Conservation (phyloP, 805 yeast genomes). For the Debaryomyces castellii region DNA sequence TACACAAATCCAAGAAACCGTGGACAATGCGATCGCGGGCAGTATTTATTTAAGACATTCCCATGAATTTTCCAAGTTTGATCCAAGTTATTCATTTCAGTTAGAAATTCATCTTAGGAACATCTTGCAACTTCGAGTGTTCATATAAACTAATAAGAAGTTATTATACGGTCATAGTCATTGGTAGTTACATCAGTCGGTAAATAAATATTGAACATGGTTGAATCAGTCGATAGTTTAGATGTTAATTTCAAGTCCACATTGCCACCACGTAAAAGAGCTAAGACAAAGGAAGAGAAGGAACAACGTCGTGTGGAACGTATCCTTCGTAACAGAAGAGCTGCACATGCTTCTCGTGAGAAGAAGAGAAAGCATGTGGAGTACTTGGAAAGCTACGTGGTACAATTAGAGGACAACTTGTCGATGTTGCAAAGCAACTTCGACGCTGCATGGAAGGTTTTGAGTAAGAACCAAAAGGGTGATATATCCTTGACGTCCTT, state of each 20-base stretch:
- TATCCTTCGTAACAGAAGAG: constrained; percentile 88
- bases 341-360: constrained; percentile 97
- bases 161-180: neutral
- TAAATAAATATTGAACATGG: constrained; percentile 3
- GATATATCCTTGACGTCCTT: constrained; percentile 8
- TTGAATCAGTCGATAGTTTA: constrained; percentile 7
- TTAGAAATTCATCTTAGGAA: neutral
- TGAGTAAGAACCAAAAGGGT: constrained; percentile 10
- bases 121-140: neutral
- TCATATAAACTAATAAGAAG: neutral
- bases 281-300: constrained; percentile 94
- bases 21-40: neutral
- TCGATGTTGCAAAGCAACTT: constrained; percentile 23
- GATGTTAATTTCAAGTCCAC: constrained; percentile 37
- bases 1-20: neutral
- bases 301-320: constrained; percentile 95
- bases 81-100: neutral
- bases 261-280: constrained; percentile 93
- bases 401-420: constrained; percentile 39
- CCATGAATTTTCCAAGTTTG: neutral
- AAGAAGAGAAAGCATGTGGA: constrained; percentile 93
- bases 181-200: neutral
- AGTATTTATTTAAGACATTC: neutral
- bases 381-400: constrained; percentile 65
- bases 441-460: constrained; percentile 13